phyloP scores from a whole-genome alignment of 768 basidiomycete species.

The Melanogaster broomeanus region DNA sequence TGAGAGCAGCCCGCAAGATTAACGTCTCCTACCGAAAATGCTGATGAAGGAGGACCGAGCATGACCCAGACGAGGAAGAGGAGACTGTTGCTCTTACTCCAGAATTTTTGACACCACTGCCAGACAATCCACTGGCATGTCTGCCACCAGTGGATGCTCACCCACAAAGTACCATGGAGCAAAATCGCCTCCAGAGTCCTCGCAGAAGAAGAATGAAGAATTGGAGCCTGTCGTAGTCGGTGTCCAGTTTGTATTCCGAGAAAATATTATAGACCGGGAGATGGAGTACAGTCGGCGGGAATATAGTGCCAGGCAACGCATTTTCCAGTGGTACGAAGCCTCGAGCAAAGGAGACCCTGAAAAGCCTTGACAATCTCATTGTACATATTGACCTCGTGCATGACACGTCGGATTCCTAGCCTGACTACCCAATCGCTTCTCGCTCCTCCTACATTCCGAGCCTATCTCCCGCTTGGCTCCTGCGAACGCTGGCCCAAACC shows the following conservation, averaged over 20 bases:
- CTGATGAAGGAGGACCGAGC: slow-evolving; percentile 9
- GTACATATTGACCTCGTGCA: neutral
- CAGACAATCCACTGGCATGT: neutral
- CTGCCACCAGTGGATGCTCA: slow-evolving; percentile 1
- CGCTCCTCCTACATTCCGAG: slow-evolving; percentile 57
- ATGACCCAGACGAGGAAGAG: slow-evolving; percentile 29
- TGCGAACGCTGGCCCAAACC: slow-evolving; percentile 44
- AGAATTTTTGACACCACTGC: slow-evolving; percentile 3
- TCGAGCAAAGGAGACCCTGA: slow-evolving; percentile 65
- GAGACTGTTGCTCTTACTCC: slow-evolving; percentile 33
- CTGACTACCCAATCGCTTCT: slow-evolving; percentile 53
- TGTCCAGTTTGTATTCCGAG: slow-evolving; percentile 4
- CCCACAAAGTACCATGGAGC: slow-evolving; percentile 3
- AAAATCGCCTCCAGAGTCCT: slow-evolving; percentile 15
- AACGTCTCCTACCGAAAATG: slow-evolving; percentile 4
- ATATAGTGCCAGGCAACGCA: slow-evolving; percentile 56
- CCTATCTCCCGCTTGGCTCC: slow-evolving; percentile 47
- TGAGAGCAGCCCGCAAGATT: slow-evolving; percentile 7
- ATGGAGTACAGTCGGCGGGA: slow-evolving; percentile 65
- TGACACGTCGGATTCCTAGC: slow-evolving; percentile 7
- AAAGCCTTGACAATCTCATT: slow-evolving; percentile 21
- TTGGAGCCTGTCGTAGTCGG: slow-evolving; percentile 66
- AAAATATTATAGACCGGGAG: slow-evolving; percentile 54
- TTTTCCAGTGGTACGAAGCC: slow-evolving; percentile 42
- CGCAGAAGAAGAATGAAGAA: slow-evolving; percentile 56